These are phyloP conservation scores for Pythium graminicola DNA, from an alignment of 352 stramenopile species.

Conservation along the genomic window DNA sequence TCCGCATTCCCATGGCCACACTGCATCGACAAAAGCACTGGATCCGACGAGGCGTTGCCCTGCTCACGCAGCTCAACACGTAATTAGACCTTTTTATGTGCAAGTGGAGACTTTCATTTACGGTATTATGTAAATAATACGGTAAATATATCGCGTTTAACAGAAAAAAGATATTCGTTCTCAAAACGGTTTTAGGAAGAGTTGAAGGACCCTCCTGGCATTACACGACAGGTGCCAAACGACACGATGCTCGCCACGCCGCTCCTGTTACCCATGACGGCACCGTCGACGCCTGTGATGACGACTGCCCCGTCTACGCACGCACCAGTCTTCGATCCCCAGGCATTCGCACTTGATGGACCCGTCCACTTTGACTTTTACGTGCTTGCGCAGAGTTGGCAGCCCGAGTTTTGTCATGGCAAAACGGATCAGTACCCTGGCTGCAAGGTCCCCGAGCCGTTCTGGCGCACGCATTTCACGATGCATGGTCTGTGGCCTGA, in stretches of 20 bases:
- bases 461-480: conserved; percentile 83
- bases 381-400: conserved; percentile 88
- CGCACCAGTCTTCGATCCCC: conserved; percentile 15
- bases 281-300: background rate
- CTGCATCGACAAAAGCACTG: conserved; percentile 91
- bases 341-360: background rate
- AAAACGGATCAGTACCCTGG: conserved; percentile 56
- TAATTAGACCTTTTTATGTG: conserved; percentile 23
- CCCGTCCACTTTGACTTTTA: conserved; percentile 73
- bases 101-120: background rate
- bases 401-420: conserved; percentile 74
- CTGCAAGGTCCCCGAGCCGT: conserved; percentile 53
- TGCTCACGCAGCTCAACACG: conserved; percentile 92
- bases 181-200: conserved; percentile 19
- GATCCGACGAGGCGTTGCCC: conserved; percentile 91
- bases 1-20: conserved; percentile 85
- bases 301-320: background rate
- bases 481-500: conserved; percentile 89
- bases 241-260: background rate
- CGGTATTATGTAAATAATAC: background rate
- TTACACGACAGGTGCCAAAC: conserved; percentile 5
- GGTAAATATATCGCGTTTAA: conserved; percentile 2
- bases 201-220: conserved; percentile 1
- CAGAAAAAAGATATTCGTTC: conserved; percentile 4
- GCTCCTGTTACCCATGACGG: background rate